Base-by-base conservation (phyloP, 805 yeast species). In the Blastobotrys parvus region DNA sequence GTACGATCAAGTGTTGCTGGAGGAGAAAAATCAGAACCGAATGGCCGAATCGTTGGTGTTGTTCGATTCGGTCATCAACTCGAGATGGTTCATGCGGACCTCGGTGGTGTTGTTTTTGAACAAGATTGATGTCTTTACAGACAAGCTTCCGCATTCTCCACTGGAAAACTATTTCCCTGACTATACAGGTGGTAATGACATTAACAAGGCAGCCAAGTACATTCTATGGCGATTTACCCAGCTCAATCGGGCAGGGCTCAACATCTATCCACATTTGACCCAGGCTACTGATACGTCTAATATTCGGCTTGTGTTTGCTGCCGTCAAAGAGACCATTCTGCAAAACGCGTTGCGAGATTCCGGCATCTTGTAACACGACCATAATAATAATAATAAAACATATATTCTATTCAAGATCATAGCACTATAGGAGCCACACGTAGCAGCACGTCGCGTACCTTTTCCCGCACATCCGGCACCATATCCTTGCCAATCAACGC, bases 211-310 rank as follows among this genome's bases (percentile, higher is more conserved):
- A 16, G 94, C 92, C 29, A 87, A 86, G 61, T 88, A 87, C 56
- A 86, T 89, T 45, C 71, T 88, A 35, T 86, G 95, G 94, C 73
- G 94, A 57, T 88, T 88, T 59, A 80, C 85, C 32, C 87, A 82
- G 60, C 77, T 85, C 38, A 89, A 88, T 59, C 71, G 94, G 51
- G 79, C 92, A 1, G 86, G 87, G 17, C 68, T 87, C 49, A 82
- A 80, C 47, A 75, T 89, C 27, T 84, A 83, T 55, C 95, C 96
- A 10, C 94, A 88, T 61, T 30, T 88, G 19, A 88, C 97, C 3
- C 95, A 88, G 62, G 96, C 96, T 0, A 88, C 95, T 0, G 95
- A 88, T 60, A 88, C 96, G 4, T 78, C 86, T 22, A 88, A 88
- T 62, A 87, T 89, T 48, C 78, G 82, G 56, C 66, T 87, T 54